A percentile compares a stretch with the other conserved stretches of the same genome.
These are phyloP conservation scores for Zasmidium cellare DNA, from an alignment of 2,329 filamentous ascomycete species.

Conservation along the genomic window DNA sequence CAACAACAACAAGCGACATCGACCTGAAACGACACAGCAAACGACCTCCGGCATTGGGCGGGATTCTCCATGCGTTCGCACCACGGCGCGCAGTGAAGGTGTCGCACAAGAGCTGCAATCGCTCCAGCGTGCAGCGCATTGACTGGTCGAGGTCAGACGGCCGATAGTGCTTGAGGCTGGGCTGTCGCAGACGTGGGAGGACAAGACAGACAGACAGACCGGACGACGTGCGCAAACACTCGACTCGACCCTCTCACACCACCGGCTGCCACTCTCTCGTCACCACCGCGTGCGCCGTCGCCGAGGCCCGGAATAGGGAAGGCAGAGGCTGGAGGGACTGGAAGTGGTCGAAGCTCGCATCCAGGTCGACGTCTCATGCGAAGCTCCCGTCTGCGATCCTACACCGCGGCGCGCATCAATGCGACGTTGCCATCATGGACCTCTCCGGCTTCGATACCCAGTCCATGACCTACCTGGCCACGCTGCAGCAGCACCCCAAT, in stretches of 20 bases:
- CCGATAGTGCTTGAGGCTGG: slow-evolving; percentile 2
- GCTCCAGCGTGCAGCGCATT: slow-evolving; percentile 13
- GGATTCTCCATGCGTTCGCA: background rate
- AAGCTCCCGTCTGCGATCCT: slow-evolving; percentile 13
- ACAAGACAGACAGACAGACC: background rate
- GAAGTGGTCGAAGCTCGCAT: background rate
- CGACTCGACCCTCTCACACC: background rate
- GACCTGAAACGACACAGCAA: background rate
- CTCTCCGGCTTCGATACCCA: slow-evolving; percentile 32
- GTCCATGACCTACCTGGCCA: slow-evolving; percentile 60
- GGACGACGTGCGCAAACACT: background rate
- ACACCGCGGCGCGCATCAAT: slow-evolving; percentile 15
- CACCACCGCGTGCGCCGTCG: background rate
- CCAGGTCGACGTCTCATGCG: slow-evolving; percentile 15
- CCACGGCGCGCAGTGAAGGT: background rate
- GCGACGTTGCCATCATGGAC: slow-evolving; percentile 28
- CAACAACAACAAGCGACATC: background rate
- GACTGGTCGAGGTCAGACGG: slow-evolving; percentile 13
- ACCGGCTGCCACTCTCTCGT: background rate
- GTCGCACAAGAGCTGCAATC: background rate
- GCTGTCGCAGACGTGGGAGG: slow-evolving; percentile 6
- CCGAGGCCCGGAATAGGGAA: background rate
- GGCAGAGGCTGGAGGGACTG: background rate
- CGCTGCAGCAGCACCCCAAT: slow-evolving; percentile 57
- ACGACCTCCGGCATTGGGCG: background rate